Base-by-base conservation (phyloP, 345 rosid genomes). In the Linum trigynum region DNA sequence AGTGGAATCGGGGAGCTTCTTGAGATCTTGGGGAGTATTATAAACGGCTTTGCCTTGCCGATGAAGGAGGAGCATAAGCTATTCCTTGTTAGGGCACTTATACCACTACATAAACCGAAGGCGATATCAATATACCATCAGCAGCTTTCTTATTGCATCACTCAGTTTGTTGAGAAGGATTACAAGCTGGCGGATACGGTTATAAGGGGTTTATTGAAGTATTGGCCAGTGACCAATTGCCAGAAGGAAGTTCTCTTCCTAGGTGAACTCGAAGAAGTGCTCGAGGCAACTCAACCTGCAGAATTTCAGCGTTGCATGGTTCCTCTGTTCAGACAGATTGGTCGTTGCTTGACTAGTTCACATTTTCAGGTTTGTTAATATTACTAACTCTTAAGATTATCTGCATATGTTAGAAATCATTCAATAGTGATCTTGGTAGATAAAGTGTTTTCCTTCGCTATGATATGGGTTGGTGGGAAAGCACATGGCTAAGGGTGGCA, bases 231-330 rank as follows among this genome's bases (percentile, higher is more conserved):
- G 6, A 62, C 50, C 9, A 62, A 62, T 39, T 36, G 65, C n/a
- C 6, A 5, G 42, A 62, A 62, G 51, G 65, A 62, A 16, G 65
- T 62, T 39, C 40, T 62, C 17, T 62, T 62, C 17, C 43, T 62
- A 4, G 42, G 42, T 10, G 65, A 62, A 39, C 50, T 62, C 4
- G 65, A 62, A 43, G 65, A 62, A n/a, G 50, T 62, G 7, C 41
- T 62, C 10, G 65, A 62, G 42, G 65, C 65, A 3, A 62, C 65
- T 39, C 65, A 62, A 43, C 36, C 50, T 38, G 40, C 65, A 15
- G 65, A 62, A 23, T 62, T 62, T 23, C 65, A 62, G 32, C 50
- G 65, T n/a, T 62, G 65, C 17, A 62, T 62, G 65, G 65, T 62
- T 16, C 65, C 65, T 17, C 65, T 62, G 50, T 62, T 62, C 17